phyloP scores from a whole-genome alignment of 2,329 filamentous ascomycete genomes.

The Ilyonectria mors-panacis region DNA sequence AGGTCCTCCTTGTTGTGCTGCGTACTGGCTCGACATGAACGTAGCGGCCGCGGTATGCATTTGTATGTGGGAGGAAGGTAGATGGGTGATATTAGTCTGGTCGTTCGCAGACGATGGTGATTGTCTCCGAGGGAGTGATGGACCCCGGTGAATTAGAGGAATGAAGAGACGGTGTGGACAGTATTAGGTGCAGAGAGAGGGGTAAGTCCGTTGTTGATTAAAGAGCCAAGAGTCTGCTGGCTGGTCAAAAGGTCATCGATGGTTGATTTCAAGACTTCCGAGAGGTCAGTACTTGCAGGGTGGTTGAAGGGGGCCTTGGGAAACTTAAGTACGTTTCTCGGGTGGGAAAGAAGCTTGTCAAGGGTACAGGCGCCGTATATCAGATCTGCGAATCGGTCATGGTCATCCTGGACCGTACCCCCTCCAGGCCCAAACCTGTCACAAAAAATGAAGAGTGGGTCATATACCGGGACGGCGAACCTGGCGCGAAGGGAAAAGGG shows the following conservation, averaged over 20 bases:
- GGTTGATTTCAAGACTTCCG: constrained; percentile 34
- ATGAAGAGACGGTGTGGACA: constrained; percentile 21
- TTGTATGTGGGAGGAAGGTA: constrained; percentile 34
- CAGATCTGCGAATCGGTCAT: constrained; percentile 48
- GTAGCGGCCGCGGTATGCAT: constrained; percentile 47
- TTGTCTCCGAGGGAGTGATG: constrained; percentile 22
- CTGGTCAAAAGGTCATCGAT: constrained; percentile 34
- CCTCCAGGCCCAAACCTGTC: constrained; percentile 47
- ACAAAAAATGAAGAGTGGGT: constrained; percentile 45
- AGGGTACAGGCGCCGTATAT: constrained; percentile 47
- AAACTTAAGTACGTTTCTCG: constrained; percentile 50
- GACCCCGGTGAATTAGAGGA: constrained; percentile 32
- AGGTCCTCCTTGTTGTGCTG: constrained; percentile 38
- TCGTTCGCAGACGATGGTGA: constrained; percentile 27
- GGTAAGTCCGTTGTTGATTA: constrained; percentile 22
- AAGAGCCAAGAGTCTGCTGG: constrained; percentile 31
- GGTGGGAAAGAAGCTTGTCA: constrained; percentile 48
- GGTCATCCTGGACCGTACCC: constrained; percentile 42
- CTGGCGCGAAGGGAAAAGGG: constrained; percentile 43
- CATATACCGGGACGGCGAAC: constrained; percentile 39
- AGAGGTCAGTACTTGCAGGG: constrained; percentile 36
- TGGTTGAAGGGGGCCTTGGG: constrained; percentile 44
- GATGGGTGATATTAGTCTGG: constrained; percentile 32
- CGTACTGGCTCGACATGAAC: constrained; percentile 50
- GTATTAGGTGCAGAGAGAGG: constrained; percentile 27